Evolutionary conservation across 75 land plant species (phyloP), one percentile per base, ranked within the genome.

Genomic region (Adiantum capillusveneris): DNA sequence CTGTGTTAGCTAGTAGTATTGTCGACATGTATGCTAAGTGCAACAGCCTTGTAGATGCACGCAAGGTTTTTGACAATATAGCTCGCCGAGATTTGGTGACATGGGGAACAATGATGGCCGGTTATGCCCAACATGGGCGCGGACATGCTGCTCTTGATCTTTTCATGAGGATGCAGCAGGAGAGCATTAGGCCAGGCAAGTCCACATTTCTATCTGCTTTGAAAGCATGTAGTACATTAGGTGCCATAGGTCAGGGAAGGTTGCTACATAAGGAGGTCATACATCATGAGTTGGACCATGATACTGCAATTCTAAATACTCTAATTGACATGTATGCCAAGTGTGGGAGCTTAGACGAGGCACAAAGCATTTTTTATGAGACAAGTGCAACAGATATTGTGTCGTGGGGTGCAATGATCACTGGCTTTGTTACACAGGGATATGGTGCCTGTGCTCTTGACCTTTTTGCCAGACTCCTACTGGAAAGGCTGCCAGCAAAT

Each of bases 51-150:
- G 59, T 31, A 0, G 80, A 86, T 59, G 84, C 85, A 0, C 63
- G 80, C 24, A 12, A 43, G 16, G 71, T 82, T 75, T 57, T 86
- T 56, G 86, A 83, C 41, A 74, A 58, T 72, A 75, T 77, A 77
- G 62, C 67, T n/a, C 67, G 76, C 11, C 60, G 80, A 53, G 74
- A 73, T 60, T 77, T 82, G 11, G 80, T 78, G 22, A 67, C 83
- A 25, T 86, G 85, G 83, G 82, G 80, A 1, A 76, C 80, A 0
- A 66, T 86, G 74, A 80, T 86, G 20, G 73, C 86, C 0, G 83
- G 74, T 13, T 83, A 73, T 70, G 50, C 77, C 17, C 75, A 75
- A 56, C 71, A 52, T 12, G 90, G 77, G 12, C 39, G 13, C 25
- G 39, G 56, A 6, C 49, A 37, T 13, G 81, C 74, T 52, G 86